These are phyloP conservation scores for Capronia coronata DNA, from an alignment of 2,329 filamentous ascomycete species.

Conservation along the genomic window DNA sequence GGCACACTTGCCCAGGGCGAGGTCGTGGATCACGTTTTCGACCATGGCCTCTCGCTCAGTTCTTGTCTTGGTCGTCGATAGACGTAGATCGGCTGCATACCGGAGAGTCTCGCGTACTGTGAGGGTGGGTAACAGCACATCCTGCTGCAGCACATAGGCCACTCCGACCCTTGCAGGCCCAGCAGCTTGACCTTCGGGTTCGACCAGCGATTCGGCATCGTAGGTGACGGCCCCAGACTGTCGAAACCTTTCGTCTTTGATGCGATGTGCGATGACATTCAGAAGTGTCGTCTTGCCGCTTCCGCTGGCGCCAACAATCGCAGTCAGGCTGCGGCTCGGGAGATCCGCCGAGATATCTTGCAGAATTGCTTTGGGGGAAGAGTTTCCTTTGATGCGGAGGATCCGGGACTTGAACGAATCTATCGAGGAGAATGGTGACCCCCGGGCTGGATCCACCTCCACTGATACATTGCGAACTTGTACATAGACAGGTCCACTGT, in stretches of 20 bases:
- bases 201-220: constrained; percentile 51
- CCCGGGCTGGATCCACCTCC: constrained; percentile 32
- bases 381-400: constrained; percentile 30
- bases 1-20: constrained; percentile 71
- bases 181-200: constrained; percentile 46
- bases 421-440: constrained; percentile 33
- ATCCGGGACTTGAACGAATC: constrained; percentile 30
- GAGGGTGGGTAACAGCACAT: constrained; percentile 64
- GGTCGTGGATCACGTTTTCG: constrained; percentile 68
- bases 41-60: constrained; percentile 58
- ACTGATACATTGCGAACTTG: constrained; percentile 34
- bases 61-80: constrained; percentile 56
- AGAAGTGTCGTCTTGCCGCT: constrained; percentile 95
- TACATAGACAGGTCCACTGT: constrained; percentile 34
- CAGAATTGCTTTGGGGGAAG: constrained; percentile 56
- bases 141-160: constrained; percentile 64
- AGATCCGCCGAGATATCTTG: constrained; percentile 55
- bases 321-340: constrained; percentile 59
- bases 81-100: constrained; percentile 65
- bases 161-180: constrained; percentile 40
- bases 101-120: constrained; percentile 69
- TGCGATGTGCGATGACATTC: constrained; percentile 65
- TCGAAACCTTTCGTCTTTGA: constrained; percentile 49
- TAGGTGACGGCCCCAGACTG: constrained; percentile 55
- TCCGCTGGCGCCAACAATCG: constrained; percentile 91